Evolutionary conservation across 1,284 basidiomycete genomes (phyloP), one percentile per base, ranked within the genome.

Genomic region (Cutaneotrichosporon spelunceum): DNA sequence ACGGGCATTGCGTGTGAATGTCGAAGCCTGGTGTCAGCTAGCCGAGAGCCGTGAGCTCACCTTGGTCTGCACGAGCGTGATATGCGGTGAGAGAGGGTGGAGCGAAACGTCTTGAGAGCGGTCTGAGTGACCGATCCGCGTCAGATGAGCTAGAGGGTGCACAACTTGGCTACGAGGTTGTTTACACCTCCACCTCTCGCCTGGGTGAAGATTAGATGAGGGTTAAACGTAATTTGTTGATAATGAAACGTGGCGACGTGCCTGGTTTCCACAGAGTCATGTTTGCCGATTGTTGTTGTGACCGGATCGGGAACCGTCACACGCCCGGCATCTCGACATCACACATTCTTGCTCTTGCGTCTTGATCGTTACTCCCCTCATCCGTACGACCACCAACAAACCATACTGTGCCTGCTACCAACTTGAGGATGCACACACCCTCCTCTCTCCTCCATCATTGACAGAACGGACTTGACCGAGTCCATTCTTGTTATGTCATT

Each of bases 1-100:
- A 44, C 42, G 8, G 62, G 58, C 59, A 63, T 63, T 19, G 39
- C 39, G 39, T 7, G 39, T 3, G 26, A n/a, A 24, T 47, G 45
- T 47, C 45, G 45, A 26, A 16, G 45, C 45, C 45, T 26, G 45
- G 9, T 42, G 39, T 42, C 30, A 30, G 26, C 11, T 19, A 7
- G 5, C 4, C 33, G 10, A 39, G 52, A 36, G 2, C 21, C 27
- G 8, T n/a, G n/a, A 23, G 54, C 26, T 45, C 42, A 50, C 48
- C 48, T 50, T 27, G 30, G 16, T 26, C 16, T 50, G 48, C 48
- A 50, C 26, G 26, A 10, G 14, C 48, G 48, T 30, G 27, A 26
- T 27, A 50, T 19, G 27, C 48, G 26, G 19, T 9, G 26, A 19
- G 27, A 5, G n/a, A 27, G 19, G 26, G 16, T 26, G 5, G 48